These are phyloP conservation scores for Fusarium bulbicola DNA, from an alignment of 2,329 filamentous ascomycete species.

Conservation along the genomic window DNA sequence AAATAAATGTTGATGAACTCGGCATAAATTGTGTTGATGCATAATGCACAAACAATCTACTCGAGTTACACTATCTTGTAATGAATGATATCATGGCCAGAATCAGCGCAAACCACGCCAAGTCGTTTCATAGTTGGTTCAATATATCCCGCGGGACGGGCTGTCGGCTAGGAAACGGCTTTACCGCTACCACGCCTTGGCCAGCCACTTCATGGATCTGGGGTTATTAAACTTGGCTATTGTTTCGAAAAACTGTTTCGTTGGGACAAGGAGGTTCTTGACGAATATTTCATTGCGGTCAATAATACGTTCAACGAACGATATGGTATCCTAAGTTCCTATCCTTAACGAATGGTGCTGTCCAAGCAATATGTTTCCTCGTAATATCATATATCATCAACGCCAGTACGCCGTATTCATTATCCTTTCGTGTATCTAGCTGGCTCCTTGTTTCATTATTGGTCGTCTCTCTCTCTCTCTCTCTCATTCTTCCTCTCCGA, in stretches of 20 bases:
- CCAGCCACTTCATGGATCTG: slow-evolving; percentile 5
- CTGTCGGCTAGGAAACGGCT: slow-evolving; percentile 36
- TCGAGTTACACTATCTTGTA: not conserved
- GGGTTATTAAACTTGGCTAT: not conserved
- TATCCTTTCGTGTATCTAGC: not conserved
- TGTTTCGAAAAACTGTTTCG: not conserved
- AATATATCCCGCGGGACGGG: slow-evolving; percentile 20
- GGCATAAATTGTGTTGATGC: not conserved
- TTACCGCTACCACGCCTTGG: slow-evolving; percentile 10
- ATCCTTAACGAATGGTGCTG: slow-evolving; percentile 20
- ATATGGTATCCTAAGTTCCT: slow-evolving; percentile 14
- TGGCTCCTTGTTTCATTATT: not conserved
- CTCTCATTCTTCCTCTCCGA: slow-evolving; percentile 32
- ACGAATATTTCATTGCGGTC: not conserved
- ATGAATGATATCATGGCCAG: not conserved
- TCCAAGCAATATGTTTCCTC: not conserved
- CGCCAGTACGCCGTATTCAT: slow-evolving; percentile 14
- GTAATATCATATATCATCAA: not conserved
- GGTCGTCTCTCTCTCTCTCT: not conserved
- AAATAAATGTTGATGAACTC: not conserved
- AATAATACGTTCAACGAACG: slow-evolving; percentile 9
- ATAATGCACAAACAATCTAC: not conserved
- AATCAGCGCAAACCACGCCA: not conserved
- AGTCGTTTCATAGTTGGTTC: not conserved
- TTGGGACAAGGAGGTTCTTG: not conserved